phyloP scores from a whole-genome alignment of 371 early-diverging fungal species.

The Choanephora cucurbitarum region DNA sequence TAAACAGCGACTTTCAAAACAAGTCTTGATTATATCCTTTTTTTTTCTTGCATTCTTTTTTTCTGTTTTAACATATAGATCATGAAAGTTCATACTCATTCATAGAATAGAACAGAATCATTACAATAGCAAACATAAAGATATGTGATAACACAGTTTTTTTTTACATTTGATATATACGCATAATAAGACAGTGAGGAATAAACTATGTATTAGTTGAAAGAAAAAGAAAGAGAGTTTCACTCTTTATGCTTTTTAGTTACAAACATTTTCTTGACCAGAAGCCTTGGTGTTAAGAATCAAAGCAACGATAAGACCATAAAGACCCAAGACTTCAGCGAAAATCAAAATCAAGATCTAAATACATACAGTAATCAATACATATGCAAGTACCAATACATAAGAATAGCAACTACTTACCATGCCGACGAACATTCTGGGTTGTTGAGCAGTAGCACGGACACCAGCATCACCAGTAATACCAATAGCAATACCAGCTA shows the following conservation, averaged over 20 bases:
- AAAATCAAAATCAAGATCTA: slow-evolving; percentile 93
- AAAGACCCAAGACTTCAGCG: slow-evolving; percentile 96
- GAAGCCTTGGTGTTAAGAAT: slow-evolving; percentile 92
- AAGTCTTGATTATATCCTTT: background rate
- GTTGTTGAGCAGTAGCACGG: slow-evolving; percentile 91
- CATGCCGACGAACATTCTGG: slow-evolving; percentile 93
- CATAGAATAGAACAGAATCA: background rate
- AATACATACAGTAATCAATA: slow-evolving; percentile 11
- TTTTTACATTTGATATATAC: background rate
- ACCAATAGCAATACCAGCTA: slow-evolving; percentile 96
- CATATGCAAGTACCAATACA: background rate
- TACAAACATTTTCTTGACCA: slow-evolving; percentile 40
- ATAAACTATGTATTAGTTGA: background rate
- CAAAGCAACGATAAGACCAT: slow-evolving; percentile 93
- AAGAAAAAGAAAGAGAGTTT: slow-evolving; percentile 6
- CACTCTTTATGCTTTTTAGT: slow-evolving; percentile 17
- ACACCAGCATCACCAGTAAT: slow-evolving; percentile 96
- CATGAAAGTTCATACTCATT: background rate
- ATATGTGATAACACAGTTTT: background rate
- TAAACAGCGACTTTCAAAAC: slow-evolving; percentile 47
- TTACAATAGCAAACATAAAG: background rate
- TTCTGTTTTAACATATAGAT: background rate
- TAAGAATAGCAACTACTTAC: slow-evolving; percentile 34
- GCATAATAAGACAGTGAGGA: background rate
- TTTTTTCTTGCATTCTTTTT: background rate